Conservation (phyloP, 768 basidiomycete genomes). For the Sporobolomyces phaffii region DNA sequence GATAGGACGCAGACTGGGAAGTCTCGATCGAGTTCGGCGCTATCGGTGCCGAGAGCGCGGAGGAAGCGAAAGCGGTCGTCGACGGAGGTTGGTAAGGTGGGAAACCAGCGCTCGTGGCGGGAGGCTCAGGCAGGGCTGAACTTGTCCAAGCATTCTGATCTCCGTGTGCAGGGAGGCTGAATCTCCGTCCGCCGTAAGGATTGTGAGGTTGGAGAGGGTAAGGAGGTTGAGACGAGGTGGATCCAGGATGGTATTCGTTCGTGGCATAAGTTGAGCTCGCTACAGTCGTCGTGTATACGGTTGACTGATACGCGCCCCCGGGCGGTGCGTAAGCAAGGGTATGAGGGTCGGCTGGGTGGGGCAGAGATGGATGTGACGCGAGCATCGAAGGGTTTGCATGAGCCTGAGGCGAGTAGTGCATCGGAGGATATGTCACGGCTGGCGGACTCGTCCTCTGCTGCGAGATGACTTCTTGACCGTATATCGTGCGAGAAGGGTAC, state of each 20-base stretch:
- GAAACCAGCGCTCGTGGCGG: neutral
- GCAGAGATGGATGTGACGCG: neutral
- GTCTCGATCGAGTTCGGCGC: neutral
- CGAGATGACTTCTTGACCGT: constrained; percentile 8
- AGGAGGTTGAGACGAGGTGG: neutral
- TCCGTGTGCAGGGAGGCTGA: neutral
- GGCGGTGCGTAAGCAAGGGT: neutral
- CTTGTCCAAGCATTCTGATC: neutral
- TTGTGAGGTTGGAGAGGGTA: neutral
- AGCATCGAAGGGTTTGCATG: neutral
- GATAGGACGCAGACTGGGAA: neutral
- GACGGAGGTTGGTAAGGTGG: constrained; percentile 2
- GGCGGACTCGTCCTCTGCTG: neutral
- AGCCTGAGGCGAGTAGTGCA: neutral
- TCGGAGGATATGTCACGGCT: neutral
- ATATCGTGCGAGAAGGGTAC: neutral
- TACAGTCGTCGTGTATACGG: constrained; percentile 6
- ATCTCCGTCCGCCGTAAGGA: neutral
- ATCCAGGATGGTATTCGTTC: constrained; percentile 1
- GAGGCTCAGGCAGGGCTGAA: neutral
- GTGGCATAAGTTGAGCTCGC: constrained; percentile 8
- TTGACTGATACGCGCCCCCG: neutral
- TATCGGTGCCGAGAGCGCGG: neutral
- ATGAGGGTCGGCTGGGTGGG: neutral
- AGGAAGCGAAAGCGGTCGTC: neutral